These are phyloP conservation scores for Nowakowskiella sp. DNA, from an alignment of 192 early-diverging fungal species.

Conservation along the genomic window DNA sequence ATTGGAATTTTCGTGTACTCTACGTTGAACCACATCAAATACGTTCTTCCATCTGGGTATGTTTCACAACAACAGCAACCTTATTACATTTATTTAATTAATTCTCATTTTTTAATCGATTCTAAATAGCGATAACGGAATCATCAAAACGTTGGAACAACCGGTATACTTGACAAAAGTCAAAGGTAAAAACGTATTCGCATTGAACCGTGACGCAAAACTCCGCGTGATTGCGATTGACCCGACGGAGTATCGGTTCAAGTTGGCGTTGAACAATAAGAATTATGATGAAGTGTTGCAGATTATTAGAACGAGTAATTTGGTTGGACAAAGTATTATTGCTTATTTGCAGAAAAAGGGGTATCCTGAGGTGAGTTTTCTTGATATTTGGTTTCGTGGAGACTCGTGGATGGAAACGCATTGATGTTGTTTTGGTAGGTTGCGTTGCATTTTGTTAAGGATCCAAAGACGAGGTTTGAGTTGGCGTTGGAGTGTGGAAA, in stretches of 20 bases:
- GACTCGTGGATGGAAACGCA: neutral
- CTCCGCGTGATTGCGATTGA: constrained; percentile 83
- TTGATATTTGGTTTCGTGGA: neutral
- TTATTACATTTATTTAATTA: constrained; percentile 1
- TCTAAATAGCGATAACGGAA: constrained; percentile 75
- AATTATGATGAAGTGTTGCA: constrained; percentile 96
- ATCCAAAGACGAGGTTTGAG: constrained; percentile 92
- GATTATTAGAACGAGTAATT: constrained; percentile 91
- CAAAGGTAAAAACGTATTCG: constrained; percentile 76
- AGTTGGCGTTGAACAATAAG: constrained; percentile 78
- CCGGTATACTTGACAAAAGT: constrained; percentile 86
- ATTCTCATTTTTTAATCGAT: neutral
- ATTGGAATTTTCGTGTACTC: constrained; percentile 88
- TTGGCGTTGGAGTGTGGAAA: constrained; percentile 95
- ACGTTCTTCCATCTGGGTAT: constrained; percentile 84
- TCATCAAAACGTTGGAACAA: constrained; percentile 92
- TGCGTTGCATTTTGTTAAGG: constrained; percentile 97
- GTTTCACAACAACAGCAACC: neutral
- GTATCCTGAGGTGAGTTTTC: constrained; percentile 71
- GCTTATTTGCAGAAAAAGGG: constrained; percentile 99
- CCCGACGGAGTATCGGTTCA: constrained; percentile 98
- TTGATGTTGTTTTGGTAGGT: constrained; percentile 36
- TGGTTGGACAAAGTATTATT: constrained; percentile 98
- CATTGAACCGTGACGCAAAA: constrained; percentile 85
- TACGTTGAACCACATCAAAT: constrained; percentile 98